Percentiles rank a stretch among this genome's conserved stretches.
These are phyloP conservation scores for Solanum pinnatisectum DNA, from an alignment of 257 asterid species.

Conservation along the genomic window DNA sequence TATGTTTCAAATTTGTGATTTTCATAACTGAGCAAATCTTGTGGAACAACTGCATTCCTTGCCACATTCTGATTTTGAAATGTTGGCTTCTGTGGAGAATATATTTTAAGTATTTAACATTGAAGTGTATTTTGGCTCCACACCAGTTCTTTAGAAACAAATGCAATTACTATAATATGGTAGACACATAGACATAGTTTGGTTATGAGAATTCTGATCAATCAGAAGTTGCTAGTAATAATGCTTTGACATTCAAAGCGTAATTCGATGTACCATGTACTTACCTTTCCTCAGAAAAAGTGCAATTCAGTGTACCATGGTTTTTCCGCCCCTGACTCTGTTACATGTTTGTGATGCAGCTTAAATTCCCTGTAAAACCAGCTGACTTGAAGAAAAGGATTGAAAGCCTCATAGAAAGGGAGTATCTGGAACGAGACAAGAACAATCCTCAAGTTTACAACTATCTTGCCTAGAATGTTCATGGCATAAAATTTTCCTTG, in stretches of 20 bases:
- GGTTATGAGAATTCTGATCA: neutral
- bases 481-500: neutral
- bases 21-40: neutral
- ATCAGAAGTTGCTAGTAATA: neutral
- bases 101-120: neutral
- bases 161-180: neutral
- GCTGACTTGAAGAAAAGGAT: slow-evolving; percentile 95
- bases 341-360: slow-evolving; percentile 32
- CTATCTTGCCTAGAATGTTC: neutral
- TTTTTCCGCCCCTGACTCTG: neutral
- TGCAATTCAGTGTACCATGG: neutral
- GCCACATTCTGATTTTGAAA: neutral
- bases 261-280: neutral
- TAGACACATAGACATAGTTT: neutral
- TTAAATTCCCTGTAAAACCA: slow-evolving; percentile 92
- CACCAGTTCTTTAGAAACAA: neutral
- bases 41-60: neutral
- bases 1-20: neutral
- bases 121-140: neutral
- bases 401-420: slow-evolving; percentile 92
- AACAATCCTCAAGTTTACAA: neutral
- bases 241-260: neutral
- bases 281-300: neutral
- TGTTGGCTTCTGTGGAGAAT: neutral
- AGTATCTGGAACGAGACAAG: slow-evolving; percentile 77